phyloP scores from a whole-genome alignment of 148 eudicot species.

The Rhododendron simsii region DNA sequence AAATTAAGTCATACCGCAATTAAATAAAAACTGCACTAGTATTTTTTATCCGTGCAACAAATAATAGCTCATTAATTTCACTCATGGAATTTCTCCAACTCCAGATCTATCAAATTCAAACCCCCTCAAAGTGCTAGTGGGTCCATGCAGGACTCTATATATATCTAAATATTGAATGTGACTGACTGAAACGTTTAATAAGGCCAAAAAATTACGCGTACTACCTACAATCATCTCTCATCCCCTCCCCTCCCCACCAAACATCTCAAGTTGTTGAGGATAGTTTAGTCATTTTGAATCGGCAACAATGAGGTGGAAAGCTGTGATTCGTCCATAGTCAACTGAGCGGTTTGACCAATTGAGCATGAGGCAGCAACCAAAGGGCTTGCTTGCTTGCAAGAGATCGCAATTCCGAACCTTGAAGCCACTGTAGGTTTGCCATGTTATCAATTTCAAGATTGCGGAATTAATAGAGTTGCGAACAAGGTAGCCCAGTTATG shows the following conservation, averaged over 20 bases:
- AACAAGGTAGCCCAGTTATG: too few species aligned
- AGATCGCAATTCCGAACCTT: too few species aligned
- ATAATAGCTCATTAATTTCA: background rate
- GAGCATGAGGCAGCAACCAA: background rate
- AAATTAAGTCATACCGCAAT: background rate
- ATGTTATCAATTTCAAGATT: fast-evolving
- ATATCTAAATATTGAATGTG: background rate
- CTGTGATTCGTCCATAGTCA: background rate
- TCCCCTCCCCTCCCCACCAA: background rate
- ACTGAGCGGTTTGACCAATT: too few species aligned
- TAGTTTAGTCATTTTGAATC: background rate
- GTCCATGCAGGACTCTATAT: background rate
- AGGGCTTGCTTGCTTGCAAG: background rate
- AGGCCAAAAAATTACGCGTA: background rate
- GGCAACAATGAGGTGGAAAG: background rate
- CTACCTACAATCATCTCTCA: background rate
- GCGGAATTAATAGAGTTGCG: too few species aligned
- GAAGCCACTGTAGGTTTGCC: too few species aligned
- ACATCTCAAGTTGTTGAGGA: background rate
- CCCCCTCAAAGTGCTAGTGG: background rate
- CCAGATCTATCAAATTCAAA: background rate
- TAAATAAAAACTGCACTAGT: background rate
- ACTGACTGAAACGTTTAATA: background rate
- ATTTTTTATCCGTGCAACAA: background rate
- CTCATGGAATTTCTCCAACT: background rate